Conservation (phyloP, 2,329 filamentous ascomycete species). For the Diaporthe citriasiana region DNA sequence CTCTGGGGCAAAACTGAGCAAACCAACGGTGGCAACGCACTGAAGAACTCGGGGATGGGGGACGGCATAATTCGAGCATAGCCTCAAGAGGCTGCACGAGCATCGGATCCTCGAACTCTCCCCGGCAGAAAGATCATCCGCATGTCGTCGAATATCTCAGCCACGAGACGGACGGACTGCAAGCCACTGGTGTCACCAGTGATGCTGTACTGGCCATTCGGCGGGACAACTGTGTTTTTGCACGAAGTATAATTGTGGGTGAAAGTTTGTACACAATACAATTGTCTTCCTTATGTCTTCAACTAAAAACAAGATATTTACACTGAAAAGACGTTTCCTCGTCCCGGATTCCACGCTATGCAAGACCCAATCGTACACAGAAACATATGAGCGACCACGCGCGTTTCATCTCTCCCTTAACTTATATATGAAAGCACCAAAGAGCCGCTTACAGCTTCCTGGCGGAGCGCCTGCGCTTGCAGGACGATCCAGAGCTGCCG, state of each 20-base stretch:
- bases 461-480: constrained; percentile 39
- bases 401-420: neutral
- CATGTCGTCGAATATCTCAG: neutral
- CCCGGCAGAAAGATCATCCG: neutral
- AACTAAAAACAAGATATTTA: constrained; percentile 39
- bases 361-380: constrained; percentile 24
- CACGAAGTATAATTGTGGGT: neutral
- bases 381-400: neutral
- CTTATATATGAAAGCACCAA: too few relatives aligned
- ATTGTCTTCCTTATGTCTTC: constrained; percentile 23
- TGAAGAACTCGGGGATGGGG: neutral
- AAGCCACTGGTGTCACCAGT: neutral
- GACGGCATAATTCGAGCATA: neutral
- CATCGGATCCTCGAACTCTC: neutral
- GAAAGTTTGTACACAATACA: constrained; percentile 29
- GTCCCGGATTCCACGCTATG: constrained; percentile 36
- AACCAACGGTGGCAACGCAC: neutral
- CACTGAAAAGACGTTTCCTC: constrained; percentile 39
- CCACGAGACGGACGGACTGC: neutral
- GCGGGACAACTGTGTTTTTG: too few relatives aligned
- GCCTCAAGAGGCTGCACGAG: too few relatives aligned
- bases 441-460: constrained; percentile 26
- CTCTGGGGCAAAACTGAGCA: neutral
- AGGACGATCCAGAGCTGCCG: constrained; percentile 20
- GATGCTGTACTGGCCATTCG: neutral